phyloP scores from a whole-genome alignment of 2,329 filamentous ascomycete genomes.

The Colletotrichum sansevieriae region DNA sequence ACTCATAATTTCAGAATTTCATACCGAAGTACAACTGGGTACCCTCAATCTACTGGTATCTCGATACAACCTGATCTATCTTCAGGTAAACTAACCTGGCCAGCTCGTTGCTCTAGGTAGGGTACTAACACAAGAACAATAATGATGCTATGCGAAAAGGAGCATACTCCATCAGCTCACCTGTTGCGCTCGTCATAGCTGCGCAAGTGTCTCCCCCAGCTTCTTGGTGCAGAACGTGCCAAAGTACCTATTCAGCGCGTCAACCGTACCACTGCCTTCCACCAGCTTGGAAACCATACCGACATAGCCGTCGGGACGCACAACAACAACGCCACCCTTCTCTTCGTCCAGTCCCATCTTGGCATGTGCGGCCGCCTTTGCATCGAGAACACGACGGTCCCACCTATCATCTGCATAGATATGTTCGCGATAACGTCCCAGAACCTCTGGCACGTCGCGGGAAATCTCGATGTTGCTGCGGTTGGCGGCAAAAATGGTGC shows the following conservation, averaged over 20 bases:
- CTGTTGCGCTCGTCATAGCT: constrained; percentile 49
- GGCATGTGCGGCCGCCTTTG: constrained; percentile 81
- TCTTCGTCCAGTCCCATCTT: constrained; percentile 86
- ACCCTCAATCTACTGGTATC: no score
- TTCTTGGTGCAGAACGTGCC: constrained; percentile 76
- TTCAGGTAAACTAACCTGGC: no score
- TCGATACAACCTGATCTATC: no score
- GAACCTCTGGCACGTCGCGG: constrained; percentile 75
- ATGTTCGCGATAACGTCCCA: constrained; percentile 83
- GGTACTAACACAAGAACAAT: not conserved
- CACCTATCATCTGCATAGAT: constrained; percentile 88
- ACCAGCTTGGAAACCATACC: constrained; percentile 80
- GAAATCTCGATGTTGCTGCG: constrained; percentile 80
- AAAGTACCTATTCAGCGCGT: constrained; percentile 88
- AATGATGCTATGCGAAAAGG: not conserved
- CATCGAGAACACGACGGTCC: constrained; percentile 77
- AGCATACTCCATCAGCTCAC: not conserved
- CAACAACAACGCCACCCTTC: constrained; percentile 83
- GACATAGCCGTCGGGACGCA: constrained; percentile 89
- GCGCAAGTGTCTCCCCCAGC: constrained; percentile 55
- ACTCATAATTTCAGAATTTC: no score
- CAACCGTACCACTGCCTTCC: constrained; percentile 82
- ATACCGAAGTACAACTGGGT: no score
- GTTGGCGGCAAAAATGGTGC: constrained; percentile 78
- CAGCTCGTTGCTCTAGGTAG: no score